A percentile compares a stretch with the other conserved stretches of the same genome.
Conservation (phyloP, 1,284 basidiomycete genomes). For the Exsudoporus floridanus region DNA sequence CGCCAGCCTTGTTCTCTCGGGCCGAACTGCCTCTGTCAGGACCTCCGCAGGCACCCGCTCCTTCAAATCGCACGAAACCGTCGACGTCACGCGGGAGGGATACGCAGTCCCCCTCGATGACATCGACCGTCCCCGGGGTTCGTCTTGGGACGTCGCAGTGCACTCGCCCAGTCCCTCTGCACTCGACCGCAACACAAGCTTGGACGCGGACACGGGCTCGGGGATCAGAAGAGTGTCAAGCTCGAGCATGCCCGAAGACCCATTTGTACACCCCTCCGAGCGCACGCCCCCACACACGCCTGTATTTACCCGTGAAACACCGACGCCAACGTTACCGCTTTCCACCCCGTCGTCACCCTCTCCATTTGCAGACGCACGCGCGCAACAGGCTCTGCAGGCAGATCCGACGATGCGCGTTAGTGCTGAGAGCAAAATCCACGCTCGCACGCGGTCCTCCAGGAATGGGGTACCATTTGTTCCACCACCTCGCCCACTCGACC, state of each 20-base stretch:
- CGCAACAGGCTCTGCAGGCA: constrained; percentile 18
- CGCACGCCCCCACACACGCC: constrained; percentile 7
- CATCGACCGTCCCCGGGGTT: constrained; percentile 39
- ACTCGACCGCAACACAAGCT: constrained; percentile 22
- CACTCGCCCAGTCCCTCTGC: constrained; percentile 42
- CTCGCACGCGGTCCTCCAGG: constrained; percentile 17
- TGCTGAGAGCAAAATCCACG: constrained; percentile 1
- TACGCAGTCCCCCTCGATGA: constrained; percentile 50
- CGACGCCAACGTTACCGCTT: constrained; percentile 13
- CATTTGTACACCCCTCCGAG: constrained; percentile 51
- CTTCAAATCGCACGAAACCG: constrained; percentile 50
- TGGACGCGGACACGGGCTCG: constrained; percentile 3
- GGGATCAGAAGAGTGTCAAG: background rate
- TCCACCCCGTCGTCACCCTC: constrained; percentile 32
- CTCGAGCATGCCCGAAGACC: constrained; percentile 38
- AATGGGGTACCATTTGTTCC: constrained; percentile 30
- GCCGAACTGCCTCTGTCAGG: constrained; percentile 23
- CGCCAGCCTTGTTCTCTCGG: constrained; percentile 48
- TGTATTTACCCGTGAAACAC: background rate
- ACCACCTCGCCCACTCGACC: constrained; percentile 54
- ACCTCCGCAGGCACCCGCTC: constrained; percentile 37
- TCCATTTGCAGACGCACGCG: constrained; percentile 47
- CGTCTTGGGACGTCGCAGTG: constrained; percentile 26
- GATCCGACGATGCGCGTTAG: constrained; percentile 29
- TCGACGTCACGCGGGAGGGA: constrained; percentile 37